Conservation (phyloP, 108 stramenopile genomes). For the Epipyxis sp. region DNA sequence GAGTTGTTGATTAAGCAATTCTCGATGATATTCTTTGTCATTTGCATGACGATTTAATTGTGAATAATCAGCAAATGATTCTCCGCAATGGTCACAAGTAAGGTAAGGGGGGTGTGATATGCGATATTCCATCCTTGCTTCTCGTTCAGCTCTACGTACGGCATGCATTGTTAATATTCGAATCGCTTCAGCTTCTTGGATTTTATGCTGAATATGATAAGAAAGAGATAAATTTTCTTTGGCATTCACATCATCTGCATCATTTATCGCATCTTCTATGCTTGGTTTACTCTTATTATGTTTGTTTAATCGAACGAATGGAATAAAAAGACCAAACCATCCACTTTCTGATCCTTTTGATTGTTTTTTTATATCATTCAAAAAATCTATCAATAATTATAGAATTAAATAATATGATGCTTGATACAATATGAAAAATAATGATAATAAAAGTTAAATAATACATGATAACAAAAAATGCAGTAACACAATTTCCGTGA, state of each 20-base stretch:
- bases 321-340: too few species aligned
- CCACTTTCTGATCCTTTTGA: too few species aligned
- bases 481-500: too few species aligned
- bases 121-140: constrained; percentile 14
- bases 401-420: too few species aligned
- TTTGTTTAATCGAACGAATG: too few species aligned
- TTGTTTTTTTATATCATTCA: too few species aligned
- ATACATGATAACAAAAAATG: too few species aligned
- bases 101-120: constrained; percentile 1
- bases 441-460: too few species aligned
- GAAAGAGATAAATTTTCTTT: not conserved
- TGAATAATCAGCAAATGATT: not conserved
- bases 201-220: not conserved
- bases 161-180: not conserved
- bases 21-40: constrained; percentile 5
- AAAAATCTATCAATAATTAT: too few species aligned
- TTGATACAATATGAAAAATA: too few species aligned
- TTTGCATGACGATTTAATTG: not conserved
- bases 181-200: not conserved
- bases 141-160: not conserved
- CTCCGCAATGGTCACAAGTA: not conserved
- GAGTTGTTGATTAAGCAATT: not conserved
- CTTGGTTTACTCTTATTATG: not conserved
- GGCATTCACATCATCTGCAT: not conserved
- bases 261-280: not conserved